Evolutionary conservation across 1,284 basidiomycete species (phyloP).

Genomic region (Ustilago vetiveriae): DNA sequence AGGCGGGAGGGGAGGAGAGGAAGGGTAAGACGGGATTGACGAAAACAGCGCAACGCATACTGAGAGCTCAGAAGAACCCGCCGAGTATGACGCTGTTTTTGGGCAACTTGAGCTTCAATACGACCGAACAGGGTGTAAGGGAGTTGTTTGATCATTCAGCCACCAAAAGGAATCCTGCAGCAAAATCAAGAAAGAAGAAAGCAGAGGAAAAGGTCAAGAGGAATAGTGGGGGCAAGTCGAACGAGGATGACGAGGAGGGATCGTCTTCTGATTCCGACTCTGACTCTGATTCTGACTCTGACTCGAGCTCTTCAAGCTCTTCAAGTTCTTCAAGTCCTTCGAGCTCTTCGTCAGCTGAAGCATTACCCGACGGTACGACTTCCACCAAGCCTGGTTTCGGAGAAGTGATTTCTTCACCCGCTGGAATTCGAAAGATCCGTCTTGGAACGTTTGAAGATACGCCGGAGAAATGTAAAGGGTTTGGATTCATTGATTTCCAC

Average conservation of each 20-base stretch:
- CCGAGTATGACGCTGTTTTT: slow-evolving; percentile 85
- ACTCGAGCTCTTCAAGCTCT: slow-evolving; percentile 55
- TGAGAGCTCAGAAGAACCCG: slow-evolving; percentile 82
- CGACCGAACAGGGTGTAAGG: slow-evolving; percentile 76
- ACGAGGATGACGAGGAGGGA: slow-evolving; percentile 58
- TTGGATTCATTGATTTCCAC: slow-evolving; percentile 90
- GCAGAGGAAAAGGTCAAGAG: slow-evolving; percentile 14
- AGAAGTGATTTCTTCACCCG: slow-evolving; percentile 34
- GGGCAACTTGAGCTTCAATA: slow-evolving; percentile 90
- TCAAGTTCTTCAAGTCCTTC: too few relatives aligned
- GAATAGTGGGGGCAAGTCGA: slow-evolving; percentile 11
- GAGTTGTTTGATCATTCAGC: slow-evolving; percentile 74
- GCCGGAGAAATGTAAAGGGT: slow-evolving; percentile 87
- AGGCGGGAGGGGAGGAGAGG: neutral
- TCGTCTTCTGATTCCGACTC: slow-evolving; percentile 15
- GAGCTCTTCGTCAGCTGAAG: slow-evolving; percentile 1
- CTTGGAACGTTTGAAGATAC: slow-evolving; percentile 95
- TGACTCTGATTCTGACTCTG: slow-evolving; percentile 10
- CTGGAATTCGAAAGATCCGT: slow-evolving; percentile 86
- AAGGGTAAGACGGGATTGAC: slow-evolving; percentile 70
- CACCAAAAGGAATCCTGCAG: slow-evolving; percentile 31
- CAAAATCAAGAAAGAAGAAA: too few relatives aligned
- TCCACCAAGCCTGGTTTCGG: too few relatives aligned
- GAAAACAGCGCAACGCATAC: slow-evolving; percentile 83
- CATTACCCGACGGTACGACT: too few relatives aligned